Evolutionary conservation across 192 early-diverging fungal genomes (phyloP).

Genomic region (Coemansia sp.): DNA sequence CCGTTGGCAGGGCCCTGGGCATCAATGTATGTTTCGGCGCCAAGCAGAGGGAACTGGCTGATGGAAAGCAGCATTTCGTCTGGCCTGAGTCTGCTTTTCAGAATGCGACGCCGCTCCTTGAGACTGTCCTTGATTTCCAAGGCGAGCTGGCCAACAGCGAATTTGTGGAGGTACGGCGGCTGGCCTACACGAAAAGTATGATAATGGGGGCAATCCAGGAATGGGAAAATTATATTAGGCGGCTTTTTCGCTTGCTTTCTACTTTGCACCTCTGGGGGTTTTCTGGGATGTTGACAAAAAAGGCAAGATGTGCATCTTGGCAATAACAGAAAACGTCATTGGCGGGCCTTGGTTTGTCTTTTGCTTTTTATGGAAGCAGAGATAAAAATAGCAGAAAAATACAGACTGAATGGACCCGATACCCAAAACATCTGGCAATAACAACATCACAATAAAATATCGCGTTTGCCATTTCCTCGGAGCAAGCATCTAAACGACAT

Average conservation of each 20-base stretch:
- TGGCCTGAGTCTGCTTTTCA: constrained; percentile 60
- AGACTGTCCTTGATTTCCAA: constrained; percentile 24
- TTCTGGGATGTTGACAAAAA: background rate
- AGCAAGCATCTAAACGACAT: too few relatives aligned
- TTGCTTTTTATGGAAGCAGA: background rate
- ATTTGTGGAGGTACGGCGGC: constrained; percentile 32
- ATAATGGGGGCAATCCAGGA: background rate
- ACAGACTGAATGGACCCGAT: background rate
- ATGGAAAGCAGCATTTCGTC: constrained; percentile 83
- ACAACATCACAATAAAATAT: too few relatives aligned
- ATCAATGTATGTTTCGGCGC: constrained; percentile 67
- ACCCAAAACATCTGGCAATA: background rate
- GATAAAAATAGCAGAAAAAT: background rate
- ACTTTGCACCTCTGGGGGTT: background rate
- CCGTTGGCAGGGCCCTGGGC: constrained; percentile 63
- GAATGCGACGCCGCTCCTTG: constrained; percentile 64
- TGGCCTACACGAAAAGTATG: constrained; percentile 29
- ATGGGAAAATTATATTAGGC: background rate
- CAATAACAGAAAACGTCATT: background rate
- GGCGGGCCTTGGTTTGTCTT: background rate
- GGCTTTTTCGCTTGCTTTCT: background rate
- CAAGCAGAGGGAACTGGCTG: constrained; percentile 88
- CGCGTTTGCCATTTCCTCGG: too few relatives aligned
- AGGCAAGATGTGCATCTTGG: constrained; percentile 1
- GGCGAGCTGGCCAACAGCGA: constrained; percentile 42